Evolutionary conservation across 441 rosid genomes (phyloP), one percentile per base, ranked within the genome.

Genomic region (Populus hybrid): DNA sequence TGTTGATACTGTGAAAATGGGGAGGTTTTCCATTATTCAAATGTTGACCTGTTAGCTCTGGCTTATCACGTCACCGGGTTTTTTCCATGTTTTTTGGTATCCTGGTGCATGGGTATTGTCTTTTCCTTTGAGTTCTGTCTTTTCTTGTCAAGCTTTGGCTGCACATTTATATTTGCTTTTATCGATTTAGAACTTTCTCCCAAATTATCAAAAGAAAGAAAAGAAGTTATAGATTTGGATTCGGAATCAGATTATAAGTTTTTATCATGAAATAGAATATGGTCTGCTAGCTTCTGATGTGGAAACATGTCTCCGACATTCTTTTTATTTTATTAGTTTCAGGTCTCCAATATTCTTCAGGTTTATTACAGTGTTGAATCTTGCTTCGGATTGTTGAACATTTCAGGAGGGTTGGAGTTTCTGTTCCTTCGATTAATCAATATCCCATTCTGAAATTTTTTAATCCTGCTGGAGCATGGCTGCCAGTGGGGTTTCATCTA

Each of bases 391-490:
- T 68, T 82, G 72, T 77, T 73, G 65, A 81, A 70, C 79, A 64
- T 73, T 75, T 70, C 67, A 70, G 80, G 78, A 82, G 77, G 81
- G 71, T 81, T 68, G 74, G 81, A 63, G 34, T 26, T 72, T 34
- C 65, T 69, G 80, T 67, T 32, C 28, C 73, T 81, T 77, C 36
- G 30, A 69, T 69, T 50, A 50, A 34, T 61, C 40, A 40, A 18
- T 67, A 64, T 81, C 34, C 66, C 72, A 70, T 79, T 70, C 75
- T 70, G 74, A 78, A 75, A 77, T 79, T 63, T 67, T 73, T 64
- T 67, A 70, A 54, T 65, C 69, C 82, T 67, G 81, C 79, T 80
- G 76, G 76, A 80, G 74, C 70, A 90, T 93, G 97, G 88, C 86
- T 81, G 77, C 82, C 63, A 80, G 80, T 79, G 83, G 79, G 77